These are phyloP conservation scores for Fonsecaea monophora DNA, from an alignment of 2,329 filamentous ascomycete genomes.

Conservation along the genomic window DNA sequence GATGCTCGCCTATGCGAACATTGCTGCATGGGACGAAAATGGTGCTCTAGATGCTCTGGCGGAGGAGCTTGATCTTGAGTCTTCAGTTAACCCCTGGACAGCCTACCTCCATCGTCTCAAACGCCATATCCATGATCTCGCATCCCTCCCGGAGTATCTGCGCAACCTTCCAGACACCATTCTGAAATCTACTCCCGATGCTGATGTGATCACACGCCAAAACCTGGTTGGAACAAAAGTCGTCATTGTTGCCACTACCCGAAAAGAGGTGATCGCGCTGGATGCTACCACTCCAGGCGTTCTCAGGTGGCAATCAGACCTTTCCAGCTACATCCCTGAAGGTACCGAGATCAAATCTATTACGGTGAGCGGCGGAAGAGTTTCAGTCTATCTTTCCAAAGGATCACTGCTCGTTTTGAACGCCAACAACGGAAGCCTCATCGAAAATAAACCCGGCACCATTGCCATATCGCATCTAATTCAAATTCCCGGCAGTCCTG, in stretches of 20 bases:
- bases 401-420: conserved; percentile 66
- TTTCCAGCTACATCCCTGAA: conserved; percentile 64
- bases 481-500: conserved; percentile 34
- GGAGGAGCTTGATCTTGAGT: conserved; percentile 82
- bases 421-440: conserved; percentile 51
- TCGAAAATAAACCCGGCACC: conserved; percentile 41
- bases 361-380: conserved; percentile 65
- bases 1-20: conserved; percentile 77
- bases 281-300: conserved; percentile 76
- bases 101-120: conserved; percentile 90
- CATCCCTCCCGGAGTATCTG: conserved; percentile 76
- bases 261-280: conserved; percentile 79
- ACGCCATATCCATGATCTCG: conserved; percentile 79
- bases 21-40: conserved; percentile 80
- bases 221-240: conserved; percentile 89
- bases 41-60: conserved; percentile 76
- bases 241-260: conserved; percentile 77
- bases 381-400: conserved; percentile 65
- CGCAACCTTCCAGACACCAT: conserved; percentile 72
- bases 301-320: conserved; percentile 73
- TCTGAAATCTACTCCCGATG: conserved; percentile 46
- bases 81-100: conserved; percentile 76
- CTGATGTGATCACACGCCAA: conserved; percentile 57
- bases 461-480: conserved; percentile 31
- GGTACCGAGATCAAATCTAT: conserved; percentile 71